A percentile compares a stretch with the other conserved stretches of the same genome.
phyloP scores from a whole-genome alignment of 768 basidiomycete genomes.

The Tylopilus sp. region DNA sequence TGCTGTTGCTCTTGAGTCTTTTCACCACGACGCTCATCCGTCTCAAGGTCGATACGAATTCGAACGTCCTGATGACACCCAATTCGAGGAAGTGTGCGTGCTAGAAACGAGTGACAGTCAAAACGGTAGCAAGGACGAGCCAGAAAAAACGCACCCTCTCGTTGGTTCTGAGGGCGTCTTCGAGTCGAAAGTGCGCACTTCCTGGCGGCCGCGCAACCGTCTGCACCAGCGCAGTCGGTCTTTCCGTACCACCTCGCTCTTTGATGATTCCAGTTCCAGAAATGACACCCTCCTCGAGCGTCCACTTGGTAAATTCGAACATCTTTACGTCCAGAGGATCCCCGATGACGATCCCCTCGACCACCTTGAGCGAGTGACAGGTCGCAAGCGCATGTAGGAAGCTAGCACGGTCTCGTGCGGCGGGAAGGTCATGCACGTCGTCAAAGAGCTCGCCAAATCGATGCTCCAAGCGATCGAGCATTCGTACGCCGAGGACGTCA shows the following conservation, averaged over 20 bases:
- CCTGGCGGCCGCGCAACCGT: conserved; percentile 95
- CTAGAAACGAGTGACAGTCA: conserved; percentile 38
- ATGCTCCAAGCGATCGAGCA: conserved; percentile 68
- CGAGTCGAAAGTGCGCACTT: conserved; percentile 83
- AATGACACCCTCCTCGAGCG: conserved; percentile 83
- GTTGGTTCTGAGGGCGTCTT: conserved; percentile 87
- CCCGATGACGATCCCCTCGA: conserved; percentile 85
- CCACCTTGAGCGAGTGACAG: conserved; percentile 91
- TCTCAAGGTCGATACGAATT: conserved; percentile 90
- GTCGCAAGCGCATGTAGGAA: conserved; percentile 93
- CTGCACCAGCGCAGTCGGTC: conserved; percentile 88
- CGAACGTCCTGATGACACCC: conserved; percentile 93
- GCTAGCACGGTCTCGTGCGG: conserved; percentile 67
- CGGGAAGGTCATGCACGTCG: conserved; percentile 82
- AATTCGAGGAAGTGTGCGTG: conserved; percentile 96
- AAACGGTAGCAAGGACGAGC: neutral
- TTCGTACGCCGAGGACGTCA: conserved; percentile 92
- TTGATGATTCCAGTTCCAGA: conserved; percentile 72
- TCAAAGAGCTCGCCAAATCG: conserved; percentile 89
- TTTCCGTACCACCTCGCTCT: conserved; percentile 54
- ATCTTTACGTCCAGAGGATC: conserved; percentile 97
- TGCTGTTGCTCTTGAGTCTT: conserved; percentile 85
- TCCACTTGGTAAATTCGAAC: conserved; percentile 98
- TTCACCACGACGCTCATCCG: conserved; percentile 99
- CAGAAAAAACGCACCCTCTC: conserved; percentile 54